These are phyloP conservation scores for Populus nigra DNA, from an alignment of 345 rosid genomes.

Conservation along the genomic window DNA sequence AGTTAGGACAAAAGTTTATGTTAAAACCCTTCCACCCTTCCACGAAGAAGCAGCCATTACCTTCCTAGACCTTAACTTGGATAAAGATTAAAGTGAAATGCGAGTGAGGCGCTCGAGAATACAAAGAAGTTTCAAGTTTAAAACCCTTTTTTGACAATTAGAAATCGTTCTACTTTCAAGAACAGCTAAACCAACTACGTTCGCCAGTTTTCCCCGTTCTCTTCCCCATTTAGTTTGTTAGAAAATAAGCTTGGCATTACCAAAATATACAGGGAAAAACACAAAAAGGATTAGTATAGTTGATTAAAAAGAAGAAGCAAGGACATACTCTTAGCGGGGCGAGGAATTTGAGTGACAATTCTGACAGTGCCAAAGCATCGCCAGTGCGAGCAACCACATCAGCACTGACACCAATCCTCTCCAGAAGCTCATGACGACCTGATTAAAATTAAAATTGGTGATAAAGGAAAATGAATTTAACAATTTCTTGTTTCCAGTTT, in stretches of 20 bases:
- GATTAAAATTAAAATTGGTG: conserved; percentile 10
- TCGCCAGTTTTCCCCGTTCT: background rate
- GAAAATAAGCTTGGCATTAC: background rate
- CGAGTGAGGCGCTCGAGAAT: background rate
- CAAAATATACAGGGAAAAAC: background rate
- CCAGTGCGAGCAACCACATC: conserved; percentile 73
- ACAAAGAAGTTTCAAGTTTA: background rate
- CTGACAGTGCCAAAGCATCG: conserved; percentile 66
- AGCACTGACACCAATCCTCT: conserved; percentile 61
- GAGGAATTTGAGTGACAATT: conserved; percentile 72
- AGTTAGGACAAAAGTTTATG: background rate
- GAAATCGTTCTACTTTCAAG: background rate
- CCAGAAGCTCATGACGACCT: conserved; percentile 83
- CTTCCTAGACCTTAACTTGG: background rate
- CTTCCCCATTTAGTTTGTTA: background rate
- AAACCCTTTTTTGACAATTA: background rate
- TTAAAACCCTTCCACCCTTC: background rate
- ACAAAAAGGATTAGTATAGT: background rate
- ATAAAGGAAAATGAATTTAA: background rate
- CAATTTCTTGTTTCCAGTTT: background rate
- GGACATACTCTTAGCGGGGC: conserved; percentile 61
- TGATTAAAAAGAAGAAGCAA: conserved; percentile 3
- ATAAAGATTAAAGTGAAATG: background rate
- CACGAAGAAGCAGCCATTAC: background rate
- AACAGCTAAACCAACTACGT: background rate